Percentiles rank a stretch among this genome's conserved stretches.
phyloP scores from a whole-genome alignment of 331 rosid genomes.

The Telfairia occidentalis region DNA sequence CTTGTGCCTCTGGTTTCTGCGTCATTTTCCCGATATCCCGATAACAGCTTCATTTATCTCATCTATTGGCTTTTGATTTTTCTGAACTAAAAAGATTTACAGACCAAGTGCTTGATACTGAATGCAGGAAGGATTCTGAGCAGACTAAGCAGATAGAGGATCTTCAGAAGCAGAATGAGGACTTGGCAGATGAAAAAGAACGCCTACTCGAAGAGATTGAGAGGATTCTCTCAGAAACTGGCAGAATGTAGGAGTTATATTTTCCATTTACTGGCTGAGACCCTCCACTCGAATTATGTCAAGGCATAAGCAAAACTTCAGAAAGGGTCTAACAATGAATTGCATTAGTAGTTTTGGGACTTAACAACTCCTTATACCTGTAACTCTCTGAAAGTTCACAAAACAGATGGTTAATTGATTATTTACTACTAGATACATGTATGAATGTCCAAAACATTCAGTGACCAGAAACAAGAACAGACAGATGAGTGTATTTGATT shows the following conservation, averaged over 20 bases:
- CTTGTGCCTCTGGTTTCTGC: neutral
- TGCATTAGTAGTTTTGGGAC: neutral
- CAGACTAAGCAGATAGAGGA: slow-evolving; percentile 95
- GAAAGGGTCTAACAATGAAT: neutral
- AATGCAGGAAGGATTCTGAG: slow-evolving; percentile 87
- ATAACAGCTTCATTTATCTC: neutral
- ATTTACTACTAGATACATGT: neutral
- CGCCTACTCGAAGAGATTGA: slow-evolving; percentile 79
- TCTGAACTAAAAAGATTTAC: neutral
- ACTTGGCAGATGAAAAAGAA: slow-evolving; percentile 64
- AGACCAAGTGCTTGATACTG: neutral
- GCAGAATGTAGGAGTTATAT: slow-evolving; percentile 28
- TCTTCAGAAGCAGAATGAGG: slow-evolving; percentile 84
- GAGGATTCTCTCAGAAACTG: slow-evolving; percentile 50
- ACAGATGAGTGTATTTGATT: neutral
- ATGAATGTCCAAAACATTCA: neutral
- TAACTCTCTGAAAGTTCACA: neutral
- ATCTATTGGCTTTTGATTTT: neutral
- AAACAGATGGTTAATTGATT: neutral
- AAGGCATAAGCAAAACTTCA: neutral
- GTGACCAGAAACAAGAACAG: neutral
- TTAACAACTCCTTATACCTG: neutral
- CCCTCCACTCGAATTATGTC: neutral
- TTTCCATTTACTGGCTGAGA: neutral
- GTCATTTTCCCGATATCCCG: neutral